Evolutionary conservation across 805 yeast genomes (phyloP), one percentile per base, ranked within the genome.

Genomic region (Barnettozyma pratensis): DNA sequence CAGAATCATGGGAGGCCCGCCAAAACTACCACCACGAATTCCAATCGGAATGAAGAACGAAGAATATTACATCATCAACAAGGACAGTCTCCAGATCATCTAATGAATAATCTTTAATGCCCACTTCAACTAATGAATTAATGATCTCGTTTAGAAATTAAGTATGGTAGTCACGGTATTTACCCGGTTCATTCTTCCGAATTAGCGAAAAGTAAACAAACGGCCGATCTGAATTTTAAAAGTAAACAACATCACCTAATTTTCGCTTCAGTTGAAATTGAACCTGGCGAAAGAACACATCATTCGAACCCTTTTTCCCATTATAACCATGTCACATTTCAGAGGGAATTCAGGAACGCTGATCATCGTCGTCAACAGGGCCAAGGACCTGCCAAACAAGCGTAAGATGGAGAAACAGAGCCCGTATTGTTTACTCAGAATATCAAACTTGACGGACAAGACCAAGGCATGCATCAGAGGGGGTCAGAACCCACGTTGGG

Each of bases 401-500:
- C 74, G 92, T 36, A 87, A 85, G 53, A 72, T 92, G 45, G 97
- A 95, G 60, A 94, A 94, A 60, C 99, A 94, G 67, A 85, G 87
- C 54, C 99, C 98, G 2, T 91, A 88, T 67, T 85, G 90, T 51
- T 80, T 92, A 6, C 74, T 87, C 10, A 72, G 98, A 48, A 74
- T 94, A 5, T 92, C 91, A 30, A 88, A 87, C 51, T 78, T 79
- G 57, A 92, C 95, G 8, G 82, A 86, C 54, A 81, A 85, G 59
- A 88, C 97, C 1, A 82, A 81, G 35, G 76, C 88, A 0, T 81
- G 87, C 50, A 76, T 79, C 45, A 71, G 98, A 55, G 99, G 96
- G 1, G 99, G 99, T 2, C 99, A 94, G 63, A 85, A 87, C 5
- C 99, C 99, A 1, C 78, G 73, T 25, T 94, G 97, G 88, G 83